Evolutionary conservation across 805 yeast species (phyloP).

Genomic region (Scheffersomyces coipomensis): DNA sequence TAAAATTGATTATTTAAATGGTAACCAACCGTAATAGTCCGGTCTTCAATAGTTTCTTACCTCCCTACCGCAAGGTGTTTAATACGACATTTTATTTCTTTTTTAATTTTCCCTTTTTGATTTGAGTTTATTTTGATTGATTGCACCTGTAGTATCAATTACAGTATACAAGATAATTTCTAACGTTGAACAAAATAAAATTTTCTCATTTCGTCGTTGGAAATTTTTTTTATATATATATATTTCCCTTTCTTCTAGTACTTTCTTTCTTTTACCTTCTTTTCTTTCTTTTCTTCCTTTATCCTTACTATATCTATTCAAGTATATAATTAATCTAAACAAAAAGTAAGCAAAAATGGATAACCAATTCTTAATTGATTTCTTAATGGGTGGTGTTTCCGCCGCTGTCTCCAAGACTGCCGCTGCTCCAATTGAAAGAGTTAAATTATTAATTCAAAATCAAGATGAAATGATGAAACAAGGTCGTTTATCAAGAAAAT

Average conservation of each 20-base stretch:
- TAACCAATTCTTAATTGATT: conserved; percentile 38
- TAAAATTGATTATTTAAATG: too few species aligned
- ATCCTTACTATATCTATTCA: conserved; percentile 5
- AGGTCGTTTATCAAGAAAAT: conserved; percentile 85
- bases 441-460: conserved; percentile 92
- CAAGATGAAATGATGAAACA: conserved; percentile 98
- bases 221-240: conserved; percentile 1
- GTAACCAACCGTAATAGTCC: too few species aligned
- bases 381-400: conserved; percentile 98
- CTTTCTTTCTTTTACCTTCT: conserved; percentile 4
- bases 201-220: too few species aligned
- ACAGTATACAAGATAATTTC: too few species aligned
- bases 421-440: conserved; percentile 97
- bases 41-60: too few species aligned
- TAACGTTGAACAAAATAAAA: too few species aligned
- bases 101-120: too few species aligned
- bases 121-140: too few species aligned
- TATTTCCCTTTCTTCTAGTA: conserved; percentile 1
- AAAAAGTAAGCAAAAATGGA: conserved; percentile 13
- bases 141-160: too few species aligned
- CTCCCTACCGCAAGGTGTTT: too few species aligned
- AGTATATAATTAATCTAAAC: conserved; percentile 8
- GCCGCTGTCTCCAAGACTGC: conserved; percentile 98
- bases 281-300: conserved; percentile 3
- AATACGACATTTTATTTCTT: too few species aligned